Conservation (phyloP, 176 grass and related monocot species). For the Themeda triandra region DNA sequence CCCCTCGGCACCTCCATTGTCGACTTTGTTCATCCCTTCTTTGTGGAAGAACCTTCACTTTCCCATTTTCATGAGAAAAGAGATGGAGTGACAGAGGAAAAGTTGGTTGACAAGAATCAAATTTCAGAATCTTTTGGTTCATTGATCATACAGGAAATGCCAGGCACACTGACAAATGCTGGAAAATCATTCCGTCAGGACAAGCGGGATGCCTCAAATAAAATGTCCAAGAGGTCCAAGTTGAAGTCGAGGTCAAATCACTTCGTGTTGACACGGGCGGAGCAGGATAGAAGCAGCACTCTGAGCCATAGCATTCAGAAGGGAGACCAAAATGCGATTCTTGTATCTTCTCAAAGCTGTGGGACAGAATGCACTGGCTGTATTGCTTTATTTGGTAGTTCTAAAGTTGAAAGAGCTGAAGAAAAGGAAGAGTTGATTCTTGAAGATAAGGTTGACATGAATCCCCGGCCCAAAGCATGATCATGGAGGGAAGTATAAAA, state of each 20-base stretch:
- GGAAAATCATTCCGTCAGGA: slow-evolving; percentile 20
- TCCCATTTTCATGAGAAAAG: slow-evolving; percentile 31
- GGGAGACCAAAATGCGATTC: no score
- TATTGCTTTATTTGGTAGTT: no score
- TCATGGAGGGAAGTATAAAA: slow-evolving; percentile 31
- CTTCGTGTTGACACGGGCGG: slow-evolving; percentile 63
- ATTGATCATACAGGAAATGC: slow-evolving; percentile 23
- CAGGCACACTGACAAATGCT: neutral
- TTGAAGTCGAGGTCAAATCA: slow-evolving; percentile 66
- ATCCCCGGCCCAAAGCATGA: slow-evolving; percentile 25
- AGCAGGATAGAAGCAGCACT: slow-evolving; percentile 40
- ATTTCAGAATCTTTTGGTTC: no score
- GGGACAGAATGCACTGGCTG: no score
- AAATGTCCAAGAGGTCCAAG: slow-evolving; percentile 56
- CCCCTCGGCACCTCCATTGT: slow-evolving; percentile 53
- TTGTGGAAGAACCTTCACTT: slow-evolving; percentile 11
- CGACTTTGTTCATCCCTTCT: slow-evolving; percentile 15
- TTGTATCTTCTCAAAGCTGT: no score
- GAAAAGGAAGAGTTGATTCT: slow-evolving; percentile 49
- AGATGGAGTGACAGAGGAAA: slow-evolving; percentile 12
- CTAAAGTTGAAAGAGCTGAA: no score
- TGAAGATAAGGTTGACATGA: slow-evolving; percentile 48
- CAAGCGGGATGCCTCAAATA: slow-evolving; percentile 34
- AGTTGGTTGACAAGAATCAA: no score
- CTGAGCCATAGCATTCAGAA: no score